phyloP scores from a whole-genome alignment of 108 stramenopile genomes.

The Pseudonitzschia multiseries region DNA sequence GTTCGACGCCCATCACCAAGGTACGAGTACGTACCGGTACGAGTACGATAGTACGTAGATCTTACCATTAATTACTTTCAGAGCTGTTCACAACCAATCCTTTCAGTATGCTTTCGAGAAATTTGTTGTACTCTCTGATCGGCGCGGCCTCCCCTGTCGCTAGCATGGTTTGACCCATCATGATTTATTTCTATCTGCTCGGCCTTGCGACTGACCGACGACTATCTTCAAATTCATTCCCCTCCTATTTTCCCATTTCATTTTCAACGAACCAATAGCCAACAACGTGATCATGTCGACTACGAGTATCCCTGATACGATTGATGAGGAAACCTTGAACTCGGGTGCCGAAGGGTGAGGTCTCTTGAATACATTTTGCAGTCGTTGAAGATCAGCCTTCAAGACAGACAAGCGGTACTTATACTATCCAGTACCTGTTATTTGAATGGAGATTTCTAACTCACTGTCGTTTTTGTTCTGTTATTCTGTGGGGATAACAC shows the following conservation, averaged over 20 bases:
- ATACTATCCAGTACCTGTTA: neutral
- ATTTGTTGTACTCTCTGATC: no score
- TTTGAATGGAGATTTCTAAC: neutral
- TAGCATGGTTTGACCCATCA: no score
- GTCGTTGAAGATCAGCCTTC: neutral
- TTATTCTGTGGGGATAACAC: neutral
- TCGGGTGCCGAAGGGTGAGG: slow-evolving; percentile 89
- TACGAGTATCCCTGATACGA: slow-evolving; percentile 26
- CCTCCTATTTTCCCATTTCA: neutral
- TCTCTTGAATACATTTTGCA: neutral
- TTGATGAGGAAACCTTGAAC: slow-evolving; percentile 89
- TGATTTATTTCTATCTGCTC: no score
- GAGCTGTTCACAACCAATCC: neutral
- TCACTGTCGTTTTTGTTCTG: neutral
- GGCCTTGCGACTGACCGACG: no score
- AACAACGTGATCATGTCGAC: neutral
- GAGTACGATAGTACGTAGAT: no score
- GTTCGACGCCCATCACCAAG: no score
- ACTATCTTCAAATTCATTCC: neutral
- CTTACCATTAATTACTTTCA: no score
- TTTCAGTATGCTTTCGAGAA: neutral
- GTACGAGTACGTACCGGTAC: no score
- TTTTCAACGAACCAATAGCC: neutral
- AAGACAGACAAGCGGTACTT: neutral
- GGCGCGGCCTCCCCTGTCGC: no score